Evolutionary conservation across 108 stramenopile species (phyloP), one percentile per base, ranked within the genome.

Genomic region (Pseudonitzschia delicatissima): DNA sequence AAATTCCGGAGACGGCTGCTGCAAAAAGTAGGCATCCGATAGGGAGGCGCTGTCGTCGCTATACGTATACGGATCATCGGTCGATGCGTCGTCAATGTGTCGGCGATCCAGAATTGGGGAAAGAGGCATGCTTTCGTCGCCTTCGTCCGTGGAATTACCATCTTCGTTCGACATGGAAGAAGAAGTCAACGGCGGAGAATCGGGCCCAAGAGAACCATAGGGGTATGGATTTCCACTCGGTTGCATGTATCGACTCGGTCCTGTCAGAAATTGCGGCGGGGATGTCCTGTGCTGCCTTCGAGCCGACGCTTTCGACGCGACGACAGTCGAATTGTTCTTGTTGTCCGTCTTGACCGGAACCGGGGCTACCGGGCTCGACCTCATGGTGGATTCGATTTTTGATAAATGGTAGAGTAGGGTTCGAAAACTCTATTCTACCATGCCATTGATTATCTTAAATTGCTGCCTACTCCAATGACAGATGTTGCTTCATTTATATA

Each of bases 1-100:
- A 11, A 23, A 53, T 53, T 69, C 68, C 40, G 58, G 62, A 17
- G 35, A 35, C 18, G 64, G 49, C 28, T 65, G 68, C 12, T 51
- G 76, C 32, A 57, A 37, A 60, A 77, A 77, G 28, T 77, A 77
- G 17, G 64, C 69, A 67, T 77, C 76, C 29, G 69, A 66, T n/a
- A 77, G 45, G 18, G 69, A 71, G 17, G 53, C 76, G 50, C 69
- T 71, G 47, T 77, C 76, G 50, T 77, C 76, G 28, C 68, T 68
- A 42, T 68, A 68, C 23, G 39, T 50, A 4, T 50, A 58, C 13
- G 57, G 44, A 47, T 68, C 68, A n/a, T 68, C 68, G 9, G 39
- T 37, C 11, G 60, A 61, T 5, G 32, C 9, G 0, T 18, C 11
- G 20, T 25, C 50, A 51, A 18, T 18, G 40, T 42, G 15, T 11